A percentile compares a stretch with the other conserved stretches of the same genome.
phyloP scores from a whole-genome alignment of 495 filamentous ascomycete genomes.

The Chaetomium tenue region DNA sequence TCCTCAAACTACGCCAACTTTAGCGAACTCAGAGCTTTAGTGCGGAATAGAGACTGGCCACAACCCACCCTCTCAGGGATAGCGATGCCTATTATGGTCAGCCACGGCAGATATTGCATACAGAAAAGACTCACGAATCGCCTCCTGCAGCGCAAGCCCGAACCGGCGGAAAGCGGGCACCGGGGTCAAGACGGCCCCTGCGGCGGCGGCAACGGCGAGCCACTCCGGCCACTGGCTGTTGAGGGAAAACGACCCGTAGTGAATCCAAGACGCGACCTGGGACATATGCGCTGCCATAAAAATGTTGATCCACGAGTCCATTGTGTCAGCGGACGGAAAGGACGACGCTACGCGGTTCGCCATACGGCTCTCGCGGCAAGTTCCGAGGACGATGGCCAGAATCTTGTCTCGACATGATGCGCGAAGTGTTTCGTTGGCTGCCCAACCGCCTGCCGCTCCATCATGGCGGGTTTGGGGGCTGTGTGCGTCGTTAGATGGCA shows the following conservation, averaged over 20 bases:
- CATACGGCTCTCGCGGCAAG: conserved; percentile 45
- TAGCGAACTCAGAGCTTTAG: not conserved
- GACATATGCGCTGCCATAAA: conserved; percentile 55
- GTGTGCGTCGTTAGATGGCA: conserved; percentile 43
- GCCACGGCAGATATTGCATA: not conserved
- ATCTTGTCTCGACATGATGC: conserved; percentile 54
- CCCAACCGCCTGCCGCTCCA: conserved; percentile 28
- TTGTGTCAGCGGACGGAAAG: conserved; percentile 58
- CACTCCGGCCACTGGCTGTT: conserved; percentile 55
- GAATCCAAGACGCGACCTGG: conserved; percentile 55
- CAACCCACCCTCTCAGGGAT: conserved; percentile 43
- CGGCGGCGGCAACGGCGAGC: conserved; percentile 53
- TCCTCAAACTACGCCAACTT: conserved; percentile 48
- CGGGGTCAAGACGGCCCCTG: conserved; percentile 55
- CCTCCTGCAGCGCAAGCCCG: conserved; percentile 62
- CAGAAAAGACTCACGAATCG: conserved; percentile 41
- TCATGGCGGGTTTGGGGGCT: conserved; percentile 25
- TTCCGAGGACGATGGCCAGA: conserved; percentile 57
- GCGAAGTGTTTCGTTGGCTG: conserved; percentile 46
- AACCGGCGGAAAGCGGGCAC: conserved; percentile 59
- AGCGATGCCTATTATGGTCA: conserved; percentile 30
- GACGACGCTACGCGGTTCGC: conserved; percentile 53
- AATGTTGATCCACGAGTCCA: conserved; percentile 60
- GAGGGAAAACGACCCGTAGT: conserved; percentile 55
- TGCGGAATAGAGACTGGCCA: not conserved